Base-by-base conservation (phyloP, 2,329 filamentous ascomycete species). In the Fusarium luffae region DNA sequence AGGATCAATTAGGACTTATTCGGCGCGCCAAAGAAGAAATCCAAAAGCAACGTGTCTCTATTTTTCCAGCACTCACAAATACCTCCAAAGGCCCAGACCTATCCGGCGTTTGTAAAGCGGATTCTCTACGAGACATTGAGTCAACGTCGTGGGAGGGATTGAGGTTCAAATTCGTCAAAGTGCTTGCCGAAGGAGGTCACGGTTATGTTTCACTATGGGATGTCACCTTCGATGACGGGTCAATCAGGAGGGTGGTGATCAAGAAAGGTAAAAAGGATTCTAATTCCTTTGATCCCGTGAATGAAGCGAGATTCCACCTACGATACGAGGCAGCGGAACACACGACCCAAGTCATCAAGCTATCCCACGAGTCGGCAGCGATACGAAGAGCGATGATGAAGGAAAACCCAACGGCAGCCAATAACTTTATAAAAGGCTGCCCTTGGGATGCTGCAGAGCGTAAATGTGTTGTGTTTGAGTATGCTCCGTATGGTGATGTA, bases 291-390 rank as follows among this genome's bases (percentile, higher is more conserved):
- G 4, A 68, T 16, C 32, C 73, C 14, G 8, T 25, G 3, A 27
- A 51, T 1, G 76, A 78, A 61, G 11, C 46, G 3, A 5, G 5
- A 2, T 78, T 72, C 68, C 76, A 78, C 49, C 41, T 69, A 42
- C 71, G 74, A 40, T 79, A 78, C 46, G 28, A 56, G 2, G 71
- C 72, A 4, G 73, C 70, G 57, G 69, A 67, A 12, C 76, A 79
- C 40, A 74, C 73, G 11, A 68, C 77, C 7, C 77, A 78, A 42
- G 23, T 71, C 19, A 21, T 77, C 12, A 64, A 79, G 37, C 32
- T 77, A 4, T 18, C 61, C 19, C 30, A 41, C 10, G 44, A 69
- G 13, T 70, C 66, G n/a, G 37, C 47, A 52, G 25, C 9, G 16
- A 58, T 65, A 30, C 68, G 57, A 4, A 21, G 54, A 16, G 25